Percentiles rank a stretch among this genome's conserved stretches.
Conservation (phyloP, 1,284 basidiomycete species). For the Stereum hirsutum region DNA sequence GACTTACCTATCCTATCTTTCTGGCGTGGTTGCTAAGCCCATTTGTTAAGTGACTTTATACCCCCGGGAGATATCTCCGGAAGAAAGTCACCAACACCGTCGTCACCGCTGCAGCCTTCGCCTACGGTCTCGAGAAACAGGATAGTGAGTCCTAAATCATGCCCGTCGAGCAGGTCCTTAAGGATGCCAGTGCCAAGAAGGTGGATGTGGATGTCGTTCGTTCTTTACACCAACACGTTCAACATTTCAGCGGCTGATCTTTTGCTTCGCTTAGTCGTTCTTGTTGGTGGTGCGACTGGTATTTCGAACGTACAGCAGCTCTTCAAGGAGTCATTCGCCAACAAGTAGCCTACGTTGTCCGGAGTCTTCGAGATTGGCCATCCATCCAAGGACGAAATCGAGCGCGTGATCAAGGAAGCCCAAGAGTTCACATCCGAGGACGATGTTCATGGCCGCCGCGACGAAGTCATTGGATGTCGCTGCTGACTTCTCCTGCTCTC, state of each 20-base stretch:
- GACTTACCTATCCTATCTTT: not conserved
- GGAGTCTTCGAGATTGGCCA: conserved; percentile 91
- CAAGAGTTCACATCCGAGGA: conserved; percentile 86
- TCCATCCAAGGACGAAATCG: conserved; percentile 80
- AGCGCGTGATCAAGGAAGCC: conserved; percentile 89
- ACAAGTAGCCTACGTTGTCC: conserved; percentile 87
- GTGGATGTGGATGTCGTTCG: conserved; percentile 88
- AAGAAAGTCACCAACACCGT: conserved; percentile 96
- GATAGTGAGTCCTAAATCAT: conserved; percentile 91
- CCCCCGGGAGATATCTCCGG: conserved; percentile 91
- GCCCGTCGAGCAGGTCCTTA: conserved; percentile 97
- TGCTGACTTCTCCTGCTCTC: too few species aligned
- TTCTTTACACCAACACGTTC: not conserved
- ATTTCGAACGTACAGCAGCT: conserved; percentile 98
- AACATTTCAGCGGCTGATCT: not conserved
- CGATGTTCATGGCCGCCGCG: conserved; percentile 80
- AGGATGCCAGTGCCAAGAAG: conserved; percentile 97
- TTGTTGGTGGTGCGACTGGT: conserved; percentile 97
- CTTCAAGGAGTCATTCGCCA: conserved; percentile 82
- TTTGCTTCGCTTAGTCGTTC: conserved; percentile 61
- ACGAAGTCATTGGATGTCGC: conserved; percentile 85
- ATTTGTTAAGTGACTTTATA: conserved; percentile 39
- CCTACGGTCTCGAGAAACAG: conserved; percentile 98
- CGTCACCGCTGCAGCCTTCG: conserved; percentile 95
- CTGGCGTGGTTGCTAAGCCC: not conserved